Percentiles rank a stretch among this genome's conserved stretches.
These are phyloP conservation scores for Gliomastix tumulicola DNA, from an alignment of 2,329 filamentous ascomycete genomes.

Conservation along the genomic window DNA sequence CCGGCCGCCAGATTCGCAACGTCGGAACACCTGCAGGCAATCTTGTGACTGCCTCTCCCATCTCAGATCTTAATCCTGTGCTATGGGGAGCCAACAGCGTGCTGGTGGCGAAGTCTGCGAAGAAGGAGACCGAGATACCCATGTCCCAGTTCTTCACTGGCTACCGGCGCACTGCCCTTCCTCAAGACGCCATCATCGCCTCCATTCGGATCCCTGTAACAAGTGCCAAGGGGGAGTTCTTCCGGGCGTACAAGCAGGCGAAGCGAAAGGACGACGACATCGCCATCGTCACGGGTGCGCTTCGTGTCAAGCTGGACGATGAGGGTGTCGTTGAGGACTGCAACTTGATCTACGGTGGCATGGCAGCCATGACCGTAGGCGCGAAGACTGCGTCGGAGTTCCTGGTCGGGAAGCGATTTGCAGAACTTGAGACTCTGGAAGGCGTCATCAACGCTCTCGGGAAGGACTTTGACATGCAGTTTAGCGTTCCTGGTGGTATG, in stretches of 20 bases:
- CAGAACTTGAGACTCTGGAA: constrained; percentile 77
- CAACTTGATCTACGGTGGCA: constrained; percentile 86
- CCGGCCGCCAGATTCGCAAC: constrained; percentile 90
- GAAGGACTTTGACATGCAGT: constrained; percentile 79
- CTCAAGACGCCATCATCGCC: constrained; percentile 75
- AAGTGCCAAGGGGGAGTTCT: constrained; percentile 68
- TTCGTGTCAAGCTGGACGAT: constrained; percentile 67
- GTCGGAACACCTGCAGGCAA: constrained; percentile 97
- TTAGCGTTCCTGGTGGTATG: constrained; percentile 94
- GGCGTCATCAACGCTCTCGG: constrained; percentile 86
- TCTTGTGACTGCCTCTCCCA: constrained; percentile 87
- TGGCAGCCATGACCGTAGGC: constrained; percentile 87
- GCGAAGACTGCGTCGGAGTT: constrained; percentile 73
- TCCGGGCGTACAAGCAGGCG: constrained; percentile 89
- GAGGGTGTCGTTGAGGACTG: constrained; percentile 64
- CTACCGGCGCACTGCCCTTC: constrained; percentile 78
- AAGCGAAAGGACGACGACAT: constrained; percentile 99
- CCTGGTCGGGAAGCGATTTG: constrained; percentile 70
- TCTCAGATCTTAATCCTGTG: constrained; percentile 92
- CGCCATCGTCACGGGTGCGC: constrained; percentile 86
- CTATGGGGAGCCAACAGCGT: constrained; percentile 82
- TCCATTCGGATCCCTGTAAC: constrained; percentile 80
- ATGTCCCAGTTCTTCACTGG: constrained; percentile 91
- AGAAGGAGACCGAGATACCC: constrained; percentile 72
- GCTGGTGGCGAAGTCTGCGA: constrained; percentile 71